Evolutionary conservation across 164 flowering plant genomes (phyloP).

Genomic region (Warburgia ugandensis): DNA sequence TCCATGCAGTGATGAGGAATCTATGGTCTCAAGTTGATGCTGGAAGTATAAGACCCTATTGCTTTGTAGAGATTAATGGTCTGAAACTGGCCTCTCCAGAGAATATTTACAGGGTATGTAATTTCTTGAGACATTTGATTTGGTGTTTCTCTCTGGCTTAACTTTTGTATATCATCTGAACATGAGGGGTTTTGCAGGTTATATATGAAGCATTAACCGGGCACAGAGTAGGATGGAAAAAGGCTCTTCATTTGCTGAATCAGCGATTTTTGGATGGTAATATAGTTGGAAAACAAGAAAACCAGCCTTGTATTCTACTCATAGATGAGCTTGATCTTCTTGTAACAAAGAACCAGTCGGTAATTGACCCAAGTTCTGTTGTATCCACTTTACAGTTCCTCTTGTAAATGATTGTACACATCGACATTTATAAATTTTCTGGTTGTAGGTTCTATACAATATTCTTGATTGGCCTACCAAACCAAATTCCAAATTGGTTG

Average conservation of each 20-base stretch:
- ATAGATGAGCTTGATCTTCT: constrained; percentile 98
- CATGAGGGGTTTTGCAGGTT: constrained; percentile 38
- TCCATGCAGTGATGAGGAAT: constrained; percentile 80
- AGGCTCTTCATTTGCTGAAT: constrained; percentile 77
- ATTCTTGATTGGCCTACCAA: constrained; percentile 98
- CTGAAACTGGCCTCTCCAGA: constrained; percentile 92
- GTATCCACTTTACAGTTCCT: background rate
- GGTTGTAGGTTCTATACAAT: constrained; percentile 74
- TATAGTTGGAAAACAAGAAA: constrained; percentile 41
- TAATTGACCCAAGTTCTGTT: constrained; percentile 39
- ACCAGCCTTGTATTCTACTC: constrained; percentile 77
- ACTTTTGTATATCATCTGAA: background rate
- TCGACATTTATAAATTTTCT: background rate
- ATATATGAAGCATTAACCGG: constrained; percentile 92
- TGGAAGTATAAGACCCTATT: constrained; percentile 63
- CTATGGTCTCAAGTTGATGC: constrained; percentile 75
- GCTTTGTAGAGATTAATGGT: constrained; percentile 91
- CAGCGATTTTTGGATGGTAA: constrained; percentile 68
- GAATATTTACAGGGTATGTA: constrained; percentile 70
- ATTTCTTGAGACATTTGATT: too few species aligned
- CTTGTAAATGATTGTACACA: background rate
- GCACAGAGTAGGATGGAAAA: constrained; percentile 87
- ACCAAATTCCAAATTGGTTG: constrained; percentile 78
- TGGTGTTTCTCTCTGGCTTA: background rate
- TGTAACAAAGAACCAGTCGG: constrained; percentile 92